Base-by-base conservation (phyloP, 805 yeast species). In the Dipodascus albidus region DNA sequence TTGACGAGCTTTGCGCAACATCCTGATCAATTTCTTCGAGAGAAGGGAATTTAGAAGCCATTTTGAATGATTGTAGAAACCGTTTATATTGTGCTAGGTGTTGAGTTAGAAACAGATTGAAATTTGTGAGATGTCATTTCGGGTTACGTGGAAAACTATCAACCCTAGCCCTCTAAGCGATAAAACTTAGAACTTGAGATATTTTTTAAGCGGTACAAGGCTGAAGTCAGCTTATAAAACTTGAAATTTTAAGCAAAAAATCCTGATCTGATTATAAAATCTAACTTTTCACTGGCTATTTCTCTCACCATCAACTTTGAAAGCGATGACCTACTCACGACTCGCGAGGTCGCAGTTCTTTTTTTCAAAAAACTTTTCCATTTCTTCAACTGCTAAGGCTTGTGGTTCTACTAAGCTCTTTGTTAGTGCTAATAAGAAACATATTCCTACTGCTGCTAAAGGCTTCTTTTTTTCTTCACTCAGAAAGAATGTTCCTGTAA, bases 341-440 rank as follows among this genome's bases (percentile, higher is more conserved):
- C 44, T 81, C 50, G 74, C 80, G 49, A 74, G 74, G 62, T 70
- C 81, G 3, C 76, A 77, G 70, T 78, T 80, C 66, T 81, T 77
- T 70, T 81, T 82, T 65, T 71, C 80, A 56, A 74, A 72, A 62
- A 82, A 81, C 67, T 60, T 35, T 38, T 55, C 60, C 14, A 54
- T 60, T 17, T 52, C 60, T 2, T 50, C 57, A 8, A 52, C 57
- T 6, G 62, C 61, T 1, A 23, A 33, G 31, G 53, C 62, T 15
- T 60, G 63, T 52, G 62, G 62, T 2, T 57, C 60, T 17, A 44
- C 47, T 27, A 23, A 49, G 47, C 42, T 33, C 42, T 19, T 57
- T 38, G 53, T 31, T 23, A 41, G n/a, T 42, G 35, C 24, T 8
- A 21, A 24, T 8, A 27, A 8, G 6, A 17, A 17, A 8, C 44